A percentile compares a stretch with the other conserved stretches of the same genome.
Evolutionary conservation across 1,284 basidiomycete genomes (phyloP).

Genomic region (Irpex sp.): DNA sequence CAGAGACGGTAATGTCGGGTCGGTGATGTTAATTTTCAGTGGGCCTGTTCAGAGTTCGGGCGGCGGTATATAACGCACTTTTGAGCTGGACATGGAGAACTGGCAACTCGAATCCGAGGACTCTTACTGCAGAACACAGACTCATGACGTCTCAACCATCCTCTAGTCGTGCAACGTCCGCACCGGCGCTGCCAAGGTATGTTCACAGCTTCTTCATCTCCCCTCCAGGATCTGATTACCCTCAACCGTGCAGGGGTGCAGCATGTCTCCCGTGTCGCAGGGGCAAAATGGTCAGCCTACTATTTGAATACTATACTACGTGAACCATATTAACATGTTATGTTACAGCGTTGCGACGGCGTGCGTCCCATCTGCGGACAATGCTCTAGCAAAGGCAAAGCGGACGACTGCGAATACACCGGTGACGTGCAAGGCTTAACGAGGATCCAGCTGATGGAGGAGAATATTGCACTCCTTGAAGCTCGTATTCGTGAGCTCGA

Average conservation of each 20-base stretch:
- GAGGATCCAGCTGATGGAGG: conserved; percentile 34
- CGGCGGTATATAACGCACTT: not conserved
- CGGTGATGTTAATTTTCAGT: not conserved
- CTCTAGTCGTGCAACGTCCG: not conserved
- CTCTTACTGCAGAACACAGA: not conserved
- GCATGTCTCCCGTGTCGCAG: conserved; percentile 27
- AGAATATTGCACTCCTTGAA: conserved; percentile 37
- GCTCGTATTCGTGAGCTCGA: conserved; percentile 36
- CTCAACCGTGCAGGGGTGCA: conserved; percentile 15
- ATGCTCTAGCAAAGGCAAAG: conserved; percentile 29
- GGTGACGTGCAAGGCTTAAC: conserved; percentile 32
- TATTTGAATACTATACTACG: too few species aligned
- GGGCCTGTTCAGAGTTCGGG: not conserved
- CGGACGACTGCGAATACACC: conserved; percentile 38
- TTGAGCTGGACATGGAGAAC: not conserved
- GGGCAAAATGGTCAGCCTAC: conserved; percentile 28
- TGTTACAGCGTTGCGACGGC: conserved; percentile 35
- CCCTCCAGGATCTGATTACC: not conserved
- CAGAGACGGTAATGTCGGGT: not conserved
- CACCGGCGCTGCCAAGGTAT: conserved; percentile 13
- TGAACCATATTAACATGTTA: too few species aligned
- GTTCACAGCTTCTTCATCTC: not conserved
- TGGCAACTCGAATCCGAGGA: not conserved
- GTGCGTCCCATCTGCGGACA: conserved; percentile 35
- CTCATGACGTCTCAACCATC: not conserved